phyloP scores from a whole-genome alignment of 2,329 filamentous ascomycete genomes.

The Madurella mycetomatis region DNA sequence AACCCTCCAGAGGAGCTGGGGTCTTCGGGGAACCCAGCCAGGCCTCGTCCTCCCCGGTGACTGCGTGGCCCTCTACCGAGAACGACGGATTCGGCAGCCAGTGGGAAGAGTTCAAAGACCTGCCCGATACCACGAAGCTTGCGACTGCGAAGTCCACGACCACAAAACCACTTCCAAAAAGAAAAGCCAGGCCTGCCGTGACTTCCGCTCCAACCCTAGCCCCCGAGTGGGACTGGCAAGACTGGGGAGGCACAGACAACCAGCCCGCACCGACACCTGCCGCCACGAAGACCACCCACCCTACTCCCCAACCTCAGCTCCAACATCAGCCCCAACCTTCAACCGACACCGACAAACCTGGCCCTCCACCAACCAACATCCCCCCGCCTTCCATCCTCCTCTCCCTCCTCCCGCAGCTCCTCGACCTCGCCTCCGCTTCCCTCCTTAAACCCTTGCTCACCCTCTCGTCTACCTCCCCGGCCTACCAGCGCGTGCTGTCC shows the following conservation, averaged over 20 bases:
- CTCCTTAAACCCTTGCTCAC: constrained; percentile 63
- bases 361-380: constrained; percentile 72
- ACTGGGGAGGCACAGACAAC: constrained; percentile 31
- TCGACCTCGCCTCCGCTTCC: constrained; percentile 59
- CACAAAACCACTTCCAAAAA: constrained; percentile 15
- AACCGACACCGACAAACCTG: constrained; percentile 26
- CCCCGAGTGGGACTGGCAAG: constrained; percentile 48
- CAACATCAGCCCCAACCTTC: neutral
- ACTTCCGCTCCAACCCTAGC: constrained; percentile 22
- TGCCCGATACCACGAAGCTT: constrained; percentile 28
- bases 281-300: constrained; percentile 8
- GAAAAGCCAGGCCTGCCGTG: constrained; percentile 12
- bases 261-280: constrained; percentile 23
- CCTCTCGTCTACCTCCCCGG: constrained; percentile 49
- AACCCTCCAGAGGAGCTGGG: constrained; percentile 37
- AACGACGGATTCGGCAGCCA: constrained; percentile 36
- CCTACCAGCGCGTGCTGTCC: constrained; percentile 56
- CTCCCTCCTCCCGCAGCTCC: constrained; percentile 67
- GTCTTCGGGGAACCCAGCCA: constrained; percentile 32
- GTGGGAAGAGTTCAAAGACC: constrained; percentile 51
- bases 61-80: constrained; percentile 43
- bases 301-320: constrained; percentile 12
- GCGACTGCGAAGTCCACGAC: constrained; percentile 17
- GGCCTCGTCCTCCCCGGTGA: constrained; percentile 38
- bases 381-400: constrained; percentile 83